Evolutionary conservation across 2,329 filamentous ascomycete species (phyloP).

Genomic region (Scedosporium aurantiacum): DNA sequence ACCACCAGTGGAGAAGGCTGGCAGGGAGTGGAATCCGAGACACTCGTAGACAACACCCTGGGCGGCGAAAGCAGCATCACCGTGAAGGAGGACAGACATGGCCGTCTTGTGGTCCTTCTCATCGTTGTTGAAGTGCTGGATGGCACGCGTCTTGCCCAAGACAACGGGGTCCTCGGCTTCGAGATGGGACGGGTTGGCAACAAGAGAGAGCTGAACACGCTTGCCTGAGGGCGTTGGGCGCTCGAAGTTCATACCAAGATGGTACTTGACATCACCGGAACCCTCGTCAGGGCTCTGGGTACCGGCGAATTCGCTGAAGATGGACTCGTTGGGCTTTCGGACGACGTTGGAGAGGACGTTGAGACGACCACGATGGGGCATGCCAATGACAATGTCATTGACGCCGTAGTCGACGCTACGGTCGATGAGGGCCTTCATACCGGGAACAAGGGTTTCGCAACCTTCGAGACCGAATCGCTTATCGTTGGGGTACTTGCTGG

Average conservation of each 20-base stretch:
- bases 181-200: constrained; percentile 95
- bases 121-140: constrained; percentile 98
- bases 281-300: constrained; percentile 80
- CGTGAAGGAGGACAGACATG: constrained; percentile 93
- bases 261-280: constrained; percentile 98
- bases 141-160: constrained; percentile 91
- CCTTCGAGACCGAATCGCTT: constrained; percentile 98
- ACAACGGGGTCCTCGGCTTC: constrained; percentile 98
- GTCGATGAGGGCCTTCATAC: constrained; percentile 98
- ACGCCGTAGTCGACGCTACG: constrained; percentile 96
- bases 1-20: constrained; percentile 91
- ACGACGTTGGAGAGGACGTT: constrained; percentile 98
- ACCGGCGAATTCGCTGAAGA: constrained; percentile 96
- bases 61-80: constrained; percentile 91
- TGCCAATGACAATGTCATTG: constrained; percentile 98
- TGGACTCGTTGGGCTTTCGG: constrained; percentile 97
- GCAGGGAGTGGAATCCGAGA: constrained; percentile 91
- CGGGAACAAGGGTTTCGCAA: constrained; percentile 90
- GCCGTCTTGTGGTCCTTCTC: constrained; percentile 80
- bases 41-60: constrained; percentile 98
- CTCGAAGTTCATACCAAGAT: constrained; percentile 99
- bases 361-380: constrained; percentile 96
- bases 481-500: constrained; percentile 98
- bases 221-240: constrained; percentile 95
- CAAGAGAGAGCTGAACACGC: constrained; percentile 96